Evolutionary conservation across 1,284 basidiomycete genomes (phyloP).

Genomic region (Cutaneotrichosporon sp.): DNA sequence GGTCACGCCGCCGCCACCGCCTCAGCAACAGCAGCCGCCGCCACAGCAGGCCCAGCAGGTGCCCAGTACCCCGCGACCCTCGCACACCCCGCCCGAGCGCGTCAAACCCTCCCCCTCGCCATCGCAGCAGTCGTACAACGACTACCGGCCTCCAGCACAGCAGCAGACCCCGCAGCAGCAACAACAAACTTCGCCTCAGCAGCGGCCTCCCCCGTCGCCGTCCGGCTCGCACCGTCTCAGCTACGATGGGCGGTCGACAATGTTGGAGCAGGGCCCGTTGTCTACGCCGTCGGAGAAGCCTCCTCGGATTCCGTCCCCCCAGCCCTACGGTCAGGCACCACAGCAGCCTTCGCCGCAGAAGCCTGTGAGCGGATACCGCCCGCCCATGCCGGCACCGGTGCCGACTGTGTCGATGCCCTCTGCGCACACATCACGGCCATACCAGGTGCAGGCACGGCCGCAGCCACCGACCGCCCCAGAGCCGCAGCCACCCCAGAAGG

Average conservation of each 20-base stretch:
- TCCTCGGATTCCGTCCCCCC: constrained; percentile 47
- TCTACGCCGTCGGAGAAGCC: constrained; percentile 23
- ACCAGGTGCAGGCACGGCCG: constrained; percentile 12
- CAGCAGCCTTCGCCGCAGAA: constrained; percentile 21
- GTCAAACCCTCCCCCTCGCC: constrained; percentile 40
- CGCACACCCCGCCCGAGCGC: constrained; percentile 6
- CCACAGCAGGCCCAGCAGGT: constrained; percentile 27
- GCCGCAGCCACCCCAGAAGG: constrained; percentile 15
- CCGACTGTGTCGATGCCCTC: constrained; percentile 6
- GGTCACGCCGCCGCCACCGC: constrained; percentile 20
- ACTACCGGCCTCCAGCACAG: constrained; percentile 21
- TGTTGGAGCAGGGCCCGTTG: constrained; percentile 11
- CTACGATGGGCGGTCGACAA: constrained; percentile 14
- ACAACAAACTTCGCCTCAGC: constrained; percentile 23
- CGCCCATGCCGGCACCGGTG: constrained; percentile 10
- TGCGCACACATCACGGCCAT: constrained; percentile 19
- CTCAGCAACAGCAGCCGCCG: constrained; percentile 25
- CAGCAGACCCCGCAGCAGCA: constrained; percentile 19
- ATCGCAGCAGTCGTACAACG: constrained; percentile 27
- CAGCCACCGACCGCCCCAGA: constrained; percentile 10
- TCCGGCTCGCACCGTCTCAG: constrained; percentile 10
- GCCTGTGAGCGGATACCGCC: constrained; percentile 19
- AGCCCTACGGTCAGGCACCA: constrained; percentile 5
- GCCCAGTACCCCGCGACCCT: constrained; percentile 19
- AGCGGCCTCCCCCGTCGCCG: constrained; percentile 42